Base-by-base conservation (phyloP, 345 rosid species). In the Geranium rotundifolium region DNA sequence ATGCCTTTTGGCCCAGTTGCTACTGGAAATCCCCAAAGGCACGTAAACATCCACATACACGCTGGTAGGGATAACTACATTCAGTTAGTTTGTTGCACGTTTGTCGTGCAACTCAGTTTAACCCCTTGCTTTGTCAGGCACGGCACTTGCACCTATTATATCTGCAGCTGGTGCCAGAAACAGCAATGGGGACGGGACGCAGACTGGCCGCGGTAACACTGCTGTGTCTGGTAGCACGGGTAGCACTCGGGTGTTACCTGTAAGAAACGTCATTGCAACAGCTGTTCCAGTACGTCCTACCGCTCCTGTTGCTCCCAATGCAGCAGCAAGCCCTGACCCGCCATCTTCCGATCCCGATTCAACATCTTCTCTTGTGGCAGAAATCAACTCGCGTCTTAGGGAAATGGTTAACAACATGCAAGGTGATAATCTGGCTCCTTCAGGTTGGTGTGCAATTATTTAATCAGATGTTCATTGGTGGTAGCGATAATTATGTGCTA, bases 1-100 rank as follows among this genome's bases (percentile, higher is more conserved):
- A 18, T 56, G 16, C 67, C 73, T 4, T 39, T 75, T 30, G 79
- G 83, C 63, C 80, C 84, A 59, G 82, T 77, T 74, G 99, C 91
- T 61, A 55, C 76, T 66, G 91, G 88, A 72, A 81, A 71, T 73
- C 80, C 78, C 58, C 83, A 84, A 52, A 81, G 97, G 80, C 76
- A 86, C 72, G 66, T 93, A 65, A 93, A 93, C 76, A 93, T 93
- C 39, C 99, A 90, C 72, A 90, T 93, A 74, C 97, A 86, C 77
- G 92, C 99, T 58, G 99, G 99, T 93, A 62, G 67, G 87, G 49
- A 68, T 72, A 63, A 64, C 61, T 57, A 12, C 60, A 61, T 62
- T 37, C 14, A 15, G 56, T 17, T 41, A 31, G 16, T 46, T 2
- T 19, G 7, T 61, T 31, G 4, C 67, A 55, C n/a, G 58, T 39